phyloP scores from a whole-genome alignment of 2,329 filamentous ascomycete genomes.

The Fusarium sp. region DNA sequence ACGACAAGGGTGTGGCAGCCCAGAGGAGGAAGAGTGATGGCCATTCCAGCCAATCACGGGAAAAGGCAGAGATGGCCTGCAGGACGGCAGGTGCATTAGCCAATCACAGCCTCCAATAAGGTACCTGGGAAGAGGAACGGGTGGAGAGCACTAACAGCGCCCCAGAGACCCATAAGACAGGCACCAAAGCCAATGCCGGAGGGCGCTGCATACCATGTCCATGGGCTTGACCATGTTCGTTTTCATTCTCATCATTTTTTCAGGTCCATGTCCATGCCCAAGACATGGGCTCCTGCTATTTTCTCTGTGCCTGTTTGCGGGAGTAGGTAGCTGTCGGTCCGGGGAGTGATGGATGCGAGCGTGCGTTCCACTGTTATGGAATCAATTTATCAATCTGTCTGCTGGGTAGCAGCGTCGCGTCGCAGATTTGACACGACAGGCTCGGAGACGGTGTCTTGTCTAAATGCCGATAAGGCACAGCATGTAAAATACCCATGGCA shows the following conservation, averaged over 20 bases:
- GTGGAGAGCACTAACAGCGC: slow-evolving; percentile 30
- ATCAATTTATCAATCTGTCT: slow-evolving; percentile 3
- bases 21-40: slow-evolving; percentile 7
- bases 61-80: slow-evolving; percentile 36
- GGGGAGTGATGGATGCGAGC: background rate
- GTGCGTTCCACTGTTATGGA: slow-evolving; percentile 10
- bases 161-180: slow-evolving; percentile 33
- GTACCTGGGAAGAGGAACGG: slow-evolving; percentile 33
- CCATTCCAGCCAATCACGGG: slow-evolving; percentile 23
- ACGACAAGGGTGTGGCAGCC: slow-evolving; percentile 4
- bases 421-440: slow-evolving; percentile 1
- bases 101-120: slow-evolving; percentile 19
- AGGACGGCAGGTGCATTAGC: slow-evolving; percentile 27
- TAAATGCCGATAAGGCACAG: slow-evolving; percentile 11
- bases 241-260: slow-evolving; percentile 18
- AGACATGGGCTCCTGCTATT: slow-evolving; percentile 6
- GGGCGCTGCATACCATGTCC: slow-evolving; percentile 38
- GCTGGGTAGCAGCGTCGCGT: background rate
- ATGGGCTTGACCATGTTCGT: slow-evolving; percentile 23
- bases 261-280: slow-evolving; percentile 18
- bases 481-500: background rate
- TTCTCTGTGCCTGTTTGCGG: slow-evolving; percentile 9
- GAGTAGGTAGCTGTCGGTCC: slow-evolving; percentile 2
- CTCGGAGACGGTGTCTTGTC: background rate
- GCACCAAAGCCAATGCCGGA: slow-evolving; percentile 43